Evolutionary conservation across 345 rosid species (phyloP).

Genomic region (Brassica juncea): DNA sequence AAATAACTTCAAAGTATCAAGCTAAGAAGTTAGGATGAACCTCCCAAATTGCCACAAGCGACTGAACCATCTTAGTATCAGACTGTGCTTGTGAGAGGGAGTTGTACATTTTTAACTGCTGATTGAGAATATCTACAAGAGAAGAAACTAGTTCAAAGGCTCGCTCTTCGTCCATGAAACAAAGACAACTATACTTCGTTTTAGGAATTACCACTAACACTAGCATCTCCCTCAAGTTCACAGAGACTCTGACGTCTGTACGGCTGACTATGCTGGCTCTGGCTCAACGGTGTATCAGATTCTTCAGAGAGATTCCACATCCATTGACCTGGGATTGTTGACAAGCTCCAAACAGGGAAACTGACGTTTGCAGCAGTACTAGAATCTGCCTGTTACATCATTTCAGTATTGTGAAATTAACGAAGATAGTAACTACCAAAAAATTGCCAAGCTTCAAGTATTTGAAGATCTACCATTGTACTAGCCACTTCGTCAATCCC

Average conservation of each 20-base stretch:
- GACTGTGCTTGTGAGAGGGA: slow-evolving; percentile 73
- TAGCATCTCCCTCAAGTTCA: slow-evolving; percentile 94
- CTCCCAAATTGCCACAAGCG: slow-evolving; percentile 98
- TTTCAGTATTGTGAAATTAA: slow-evolving; percentile 14
- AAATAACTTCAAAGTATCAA: slow-evolving; percentile 7
- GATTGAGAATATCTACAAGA: slow-evolving; percentile 80
- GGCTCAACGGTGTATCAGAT: slow-evolving; percentile 47
- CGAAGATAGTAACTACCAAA: not conserved
- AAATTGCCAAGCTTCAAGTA: slow-evolving; percentile 24
- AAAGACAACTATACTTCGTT: slow-evolving; percentile 8
- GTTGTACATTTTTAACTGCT: slow-evolving; percentile 57
- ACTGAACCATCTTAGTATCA: slow-evolving; percentile 93
- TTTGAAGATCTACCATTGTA: slow-evolving; percentile 51
- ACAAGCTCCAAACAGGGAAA: slow-evolving; percentile 50
- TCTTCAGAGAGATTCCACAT: slow-evolving; percentile 60
- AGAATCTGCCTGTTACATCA: slow-evolving; percentile 55
- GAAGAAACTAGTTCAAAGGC: slow-evolving; percentile 18
- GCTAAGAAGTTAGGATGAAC: slow-evolving; percentile 45
- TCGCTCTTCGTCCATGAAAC: slow-evolving; percentile 6
- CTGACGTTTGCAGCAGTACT: not conserved
- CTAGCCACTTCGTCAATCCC: slow-evolving; percentile 38
- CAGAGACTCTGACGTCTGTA: slow-evolving; percentile 74
- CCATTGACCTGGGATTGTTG: slow-evolving; percentile 81
- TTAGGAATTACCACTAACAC: slow-evolving; percentile 59
- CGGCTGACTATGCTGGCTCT: slow-evolving; percentile 42